Evolutionary conservation across 768 basidiomycete species (phyloP).

Genomic region (Hemileccinum impolitum): DNA sequence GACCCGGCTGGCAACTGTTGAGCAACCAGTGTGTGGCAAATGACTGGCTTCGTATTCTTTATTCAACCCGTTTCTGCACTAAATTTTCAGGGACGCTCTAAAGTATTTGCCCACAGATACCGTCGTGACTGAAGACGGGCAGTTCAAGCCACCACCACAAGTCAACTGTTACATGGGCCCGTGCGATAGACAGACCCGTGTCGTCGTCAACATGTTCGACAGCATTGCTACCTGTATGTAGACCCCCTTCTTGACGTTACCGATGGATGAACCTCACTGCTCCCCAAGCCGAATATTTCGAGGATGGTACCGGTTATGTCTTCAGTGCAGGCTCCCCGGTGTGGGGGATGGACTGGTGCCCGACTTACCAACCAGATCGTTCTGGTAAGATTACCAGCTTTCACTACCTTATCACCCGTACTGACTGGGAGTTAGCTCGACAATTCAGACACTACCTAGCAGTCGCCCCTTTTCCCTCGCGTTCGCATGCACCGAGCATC

Average conservation of each 20-base stretch:
- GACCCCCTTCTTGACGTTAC: slow-evolving; percentile 25
- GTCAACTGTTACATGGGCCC: slow-evolving; percentile 68
- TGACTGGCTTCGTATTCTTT: neutral
- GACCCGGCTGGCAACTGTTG: slow-evolving; percentile 45
- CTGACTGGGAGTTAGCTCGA: slow-evolving; percentile 38
- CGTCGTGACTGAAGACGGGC: slow-evolving; percentile 48
- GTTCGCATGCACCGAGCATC: slow-evolving; percentile 59
- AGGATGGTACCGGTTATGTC: slow-evolving; percentile 59
- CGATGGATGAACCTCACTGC: neutral
- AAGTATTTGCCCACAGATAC: slow-evolving; percentile 58
- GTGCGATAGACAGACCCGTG: slow-evolving; percentile 46
- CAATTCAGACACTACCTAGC: slow-evolving; percentile 77
- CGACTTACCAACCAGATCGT: slow-evolving; percentile 60
- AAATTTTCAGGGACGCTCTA: slow-evolving; percentile 46
- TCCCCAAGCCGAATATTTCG: slow-evolving; percentile 54
- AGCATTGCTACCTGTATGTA: slow-evolving; percentile 57
- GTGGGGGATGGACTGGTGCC: slow-evolving; percentile 95
- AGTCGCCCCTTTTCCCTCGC: slow-evolving; percentile 69
- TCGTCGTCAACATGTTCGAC: slow-evolving; percentile 54
- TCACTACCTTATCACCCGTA: neutral
- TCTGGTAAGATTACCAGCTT: slow-evolving; percentile 36
- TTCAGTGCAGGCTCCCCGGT: slow-evolving; percentile 88
- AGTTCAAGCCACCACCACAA: slow-evolving; percentile 48
- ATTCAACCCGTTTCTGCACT: slow-evolving; percentile 5
- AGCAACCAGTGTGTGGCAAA: slow-evolving; percentile 43